phyloP scores from a whole-genome alignment of 345 rosid genomes.

The Moringa oleifera region DNA sequence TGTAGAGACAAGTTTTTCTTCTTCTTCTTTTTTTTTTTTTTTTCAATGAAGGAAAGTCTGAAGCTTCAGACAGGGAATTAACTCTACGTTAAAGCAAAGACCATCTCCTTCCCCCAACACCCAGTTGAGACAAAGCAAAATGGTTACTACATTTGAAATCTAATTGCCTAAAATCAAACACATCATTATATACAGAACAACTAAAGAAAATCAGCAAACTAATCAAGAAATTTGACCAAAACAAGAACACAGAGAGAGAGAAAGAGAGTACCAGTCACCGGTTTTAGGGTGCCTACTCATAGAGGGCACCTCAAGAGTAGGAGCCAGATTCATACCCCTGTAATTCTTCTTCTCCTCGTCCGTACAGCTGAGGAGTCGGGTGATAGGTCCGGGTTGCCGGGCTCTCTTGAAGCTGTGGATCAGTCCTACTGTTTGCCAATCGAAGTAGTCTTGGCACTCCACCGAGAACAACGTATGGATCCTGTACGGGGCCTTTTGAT shows the following conservation, averaged over 20 bases:
- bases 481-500: conserved; percentile 56
- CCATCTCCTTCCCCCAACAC: too few species aligned
- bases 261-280: conserved; percentile 63
- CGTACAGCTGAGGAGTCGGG: conserved; percentile 91
- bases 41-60: too few species aligned
- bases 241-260: conserved; percentile 2
- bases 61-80: too few species aligned
- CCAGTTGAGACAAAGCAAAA: too few species aligned
- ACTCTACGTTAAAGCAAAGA: too few species aligned
- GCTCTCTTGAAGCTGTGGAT: conserved; percentile 90
- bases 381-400: conserved; percentile 84
- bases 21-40: too few species aligned
- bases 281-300: conserved; percentile 94
- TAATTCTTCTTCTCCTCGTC: conserved; percentile 74
- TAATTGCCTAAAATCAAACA: neutral
- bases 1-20: too few species aligned
- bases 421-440: conserved; percentile 97
- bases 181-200: neutral
- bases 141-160: too few species aligned
- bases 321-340: conserved; percentile 85
- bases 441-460: conserved; percentile 93
- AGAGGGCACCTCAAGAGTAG: conserved; percentile 83
- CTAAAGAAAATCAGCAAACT: neutral
- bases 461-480: conserved; percentile 95
- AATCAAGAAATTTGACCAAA: conserved; percentile 1